A percentile compares a stretch with the other conserved stretches of the same genome.
These are phyloP conservation scores for Wickerhamomyces bisporus DNA, from an alignment of 805 yeast genomes.

Conservation along the genomic window DNA sequence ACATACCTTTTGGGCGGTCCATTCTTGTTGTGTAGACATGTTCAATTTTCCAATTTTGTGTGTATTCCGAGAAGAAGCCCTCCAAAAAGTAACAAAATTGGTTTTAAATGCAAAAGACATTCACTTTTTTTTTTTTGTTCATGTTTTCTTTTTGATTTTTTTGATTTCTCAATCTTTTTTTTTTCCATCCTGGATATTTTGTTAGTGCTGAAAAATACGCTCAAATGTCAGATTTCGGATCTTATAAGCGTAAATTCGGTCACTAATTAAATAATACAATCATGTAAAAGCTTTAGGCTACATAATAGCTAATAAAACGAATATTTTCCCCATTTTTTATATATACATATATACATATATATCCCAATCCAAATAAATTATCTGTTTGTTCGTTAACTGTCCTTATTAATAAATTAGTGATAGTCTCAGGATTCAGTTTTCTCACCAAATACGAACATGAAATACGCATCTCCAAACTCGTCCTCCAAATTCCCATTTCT, in stretches of 20 bases:
- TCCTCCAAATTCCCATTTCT: constrained; percentile 15
- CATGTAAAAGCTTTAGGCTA: too few relatives aligned
- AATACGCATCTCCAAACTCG: constrained; percentile 21
- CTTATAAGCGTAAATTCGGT: constrained; percentile 3
- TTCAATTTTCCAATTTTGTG: constrained; percentile 10
- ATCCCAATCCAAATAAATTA: too few relatives aligned
- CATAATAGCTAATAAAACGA: too few relatives aligned
- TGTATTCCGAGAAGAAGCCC: constrained; percentile 5
- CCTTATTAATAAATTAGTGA: too few relatives aligned
- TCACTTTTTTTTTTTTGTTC: constrained; percentile 1
- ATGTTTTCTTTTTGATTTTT: neutral
- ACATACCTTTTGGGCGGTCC: constrained; percentile 26
- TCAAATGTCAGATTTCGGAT: neutral
- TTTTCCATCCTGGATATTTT: neutral
- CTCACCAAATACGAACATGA: constrained; percentile 18
- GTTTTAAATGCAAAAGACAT: constrained; percentile 14
- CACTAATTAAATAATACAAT: constrained; percentile 1
- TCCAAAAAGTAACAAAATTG: constrained; percentile 9
- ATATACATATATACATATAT: too few relatives aligned
- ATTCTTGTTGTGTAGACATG: constrained; percentile 26
- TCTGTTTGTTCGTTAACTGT: neutral
- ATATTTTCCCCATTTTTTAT: too few relatives aligned
- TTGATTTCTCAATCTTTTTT: constrained; percentile 3
- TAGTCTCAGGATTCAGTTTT: constrained; percentile 3
- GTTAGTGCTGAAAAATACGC: constrained; percentile 13